phyloP scores from a whole-genome alignment of 2,329 filamentous ascomycete genomes.

The Fusarium sp. region DNA sequence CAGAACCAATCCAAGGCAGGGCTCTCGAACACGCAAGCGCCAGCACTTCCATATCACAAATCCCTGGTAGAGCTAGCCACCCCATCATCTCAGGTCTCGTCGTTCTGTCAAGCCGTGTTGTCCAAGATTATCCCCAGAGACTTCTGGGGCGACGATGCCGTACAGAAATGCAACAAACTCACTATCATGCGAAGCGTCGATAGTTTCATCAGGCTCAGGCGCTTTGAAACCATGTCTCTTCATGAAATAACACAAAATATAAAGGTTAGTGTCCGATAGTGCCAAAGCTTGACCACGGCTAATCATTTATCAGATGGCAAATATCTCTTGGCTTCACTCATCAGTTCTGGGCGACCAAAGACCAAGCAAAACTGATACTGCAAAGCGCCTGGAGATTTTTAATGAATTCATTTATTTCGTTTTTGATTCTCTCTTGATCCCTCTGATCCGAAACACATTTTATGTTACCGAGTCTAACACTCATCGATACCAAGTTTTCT shows the following conservation, averaged over 20 bases:
- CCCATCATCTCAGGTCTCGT: slow-evolving; percentile 74
- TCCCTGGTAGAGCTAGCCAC: slow-evolving; percentile 75
- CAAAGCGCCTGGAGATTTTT: slow-evolving; percentile 82
- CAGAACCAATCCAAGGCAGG: slow-evolving; percentile 14
- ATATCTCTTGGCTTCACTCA: slow-evolving; percentile 77
- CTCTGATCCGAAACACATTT: slow-evolving; percentile 86
- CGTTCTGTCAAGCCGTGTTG: slow-evolving; percentile 84
- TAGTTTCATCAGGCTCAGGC: slow-evolving; percentile 77
- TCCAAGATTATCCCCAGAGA: slow-evolving; percentile 75
- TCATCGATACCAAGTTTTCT: slow-evolving; percentile 85
- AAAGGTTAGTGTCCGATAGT: slow-evolving; percentile 62
- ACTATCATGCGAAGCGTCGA: slow-evolving; percentile 75
- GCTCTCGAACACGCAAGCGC: slow-evolving; percentile 1
- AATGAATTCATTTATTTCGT: slow-evolving; percentile 90
- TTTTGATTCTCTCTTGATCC: slow-evolving; percentile 91
- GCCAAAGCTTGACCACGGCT: background rate
- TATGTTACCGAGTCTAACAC: slow-evolving; percentile 91
- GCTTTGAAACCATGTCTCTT: slow-evolving; percentile 82
- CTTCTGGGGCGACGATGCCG: slow-evolving; percentile 74
- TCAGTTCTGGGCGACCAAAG: slow-evolving; percentile 60
- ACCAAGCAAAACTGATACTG: slow-evolving; percentile 74
- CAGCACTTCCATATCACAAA: slow-evolving; percentile 30
- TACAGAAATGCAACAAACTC: slow-evolving; percentile 66
- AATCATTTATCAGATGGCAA: slow-evolving; percentile 62
- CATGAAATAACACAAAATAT: slow-evolving; percentile 81